Conservation (phyloP, 352 stramenopile genomes). For the Phytophthora nicotianae region DNA sequence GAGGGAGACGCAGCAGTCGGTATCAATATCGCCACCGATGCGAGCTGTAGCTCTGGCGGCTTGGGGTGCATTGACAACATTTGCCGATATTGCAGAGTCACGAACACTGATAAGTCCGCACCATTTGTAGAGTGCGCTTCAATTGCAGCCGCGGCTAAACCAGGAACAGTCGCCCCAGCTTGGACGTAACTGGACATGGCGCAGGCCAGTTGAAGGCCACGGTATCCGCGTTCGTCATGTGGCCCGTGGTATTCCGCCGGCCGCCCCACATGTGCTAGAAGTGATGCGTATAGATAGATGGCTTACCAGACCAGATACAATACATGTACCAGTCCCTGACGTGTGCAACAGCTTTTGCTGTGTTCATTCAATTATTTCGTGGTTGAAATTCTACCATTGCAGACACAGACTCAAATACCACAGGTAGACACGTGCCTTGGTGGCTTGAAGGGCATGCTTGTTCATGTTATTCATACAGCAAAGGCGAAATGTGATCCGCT, state of each 20-base stretch:
- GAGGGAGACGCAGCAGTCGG: slow-evolving; percentile 10
- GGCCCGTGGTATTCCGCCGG: slow-evolving; percentile 1
- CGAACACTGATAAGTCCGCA: slow-evolving; percentile 4
- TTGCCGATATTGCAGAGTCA: slow-evolving; percentile 14
- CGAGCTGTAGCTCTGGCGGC: slow-evolving; percentile 5
- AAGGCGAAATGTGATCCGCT: slow-evolving; percentile 1
- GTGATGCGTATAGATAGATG: slow-evolving; percentile 24
- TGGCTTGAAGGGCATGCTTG: background rate
- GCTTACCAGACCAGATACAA: slow-evolving; percentile 9
- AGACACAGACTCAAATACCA: background rate
- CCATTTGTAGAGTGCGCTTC: slow-evolving; percentile 9
- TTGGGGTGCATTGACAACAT: slow-evolving; percentile 18
- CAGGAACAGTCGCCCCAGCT: slow-evolving; percentile 8
- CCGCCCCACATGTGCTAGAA: slow-evolving; percentile 10
- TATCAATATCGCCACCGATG: slow-evolving; percentile 13
- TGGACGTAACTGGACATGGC: slow-evolving; percentile 10
- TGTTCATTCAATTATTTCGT: slow-evolving; percentile 26
- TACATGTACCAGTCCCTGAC: background rate
- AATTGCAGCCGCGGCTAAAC: slow-evolving; percentile 5
- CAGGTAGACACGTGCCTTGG: background rate
- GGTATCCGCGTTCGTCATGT: slow-evolving; percentile 9
- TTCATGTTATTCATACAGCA: no score
- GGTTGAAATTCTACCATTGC: slow-evolving; percentile 1
- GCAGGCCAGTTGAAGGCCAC: slow-evolving; percentile 4
- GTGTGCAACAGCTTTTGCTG: background rate